A percentile compares a stretch with the other conserved stretches of the same genome.
Conservation (phyloP, 1,284 basidiomycete species). For the Ganoderma meredithae region DNA sequence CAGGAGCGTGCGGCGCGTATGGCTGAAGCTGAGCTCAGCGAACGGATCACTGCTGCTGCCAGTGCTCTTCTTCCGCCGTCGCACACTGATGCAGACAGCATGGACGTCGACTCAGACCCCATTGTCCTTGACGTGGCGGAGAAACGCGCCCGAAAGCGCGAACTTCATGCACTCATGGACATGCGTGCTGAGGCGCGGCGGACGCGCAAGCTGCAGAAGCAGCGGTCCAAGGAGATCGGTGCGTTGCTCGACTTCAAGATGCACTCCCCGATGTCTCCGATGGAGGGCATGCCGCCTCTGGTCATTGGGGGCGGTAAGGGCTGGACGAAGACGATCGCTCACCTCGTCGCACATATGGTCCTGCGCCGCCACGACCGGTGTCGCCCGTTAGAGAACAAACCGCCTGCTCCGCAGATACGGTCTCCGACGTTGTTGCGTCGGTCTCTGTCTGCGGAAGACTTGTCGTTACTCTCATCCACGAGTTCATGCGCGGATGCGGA, state of each 20-base stretch:
- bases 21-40: conserved; percentile 45
- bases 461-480: neutral
- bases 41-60: conserved; percentile 37
- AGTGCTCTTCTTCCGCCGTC: conserved; percentile 36
- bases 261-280: conserved; percentile 33
- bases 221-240: conserved; percentile 58
- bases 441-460: conserved; percentile 33
- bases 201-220: conserved; percentile 56
- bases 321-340: conserved; percentile 49
- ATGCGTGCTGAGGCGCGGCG: conserved; percentile 53
- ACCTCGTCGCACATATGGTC: conserved; percentile 65
- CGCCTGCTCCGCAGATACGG: conserved; percentile 31
- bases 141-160: conserved; percentile 39
- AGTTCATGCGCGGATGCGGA: neutral
- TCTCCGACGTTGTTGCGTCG: conserved; percentile 38
- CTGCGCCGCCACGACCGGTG: conserved; percentile 52
- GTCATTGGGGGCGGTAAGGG: conserved; percentile 34
- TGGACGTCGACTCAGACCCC: conserved; percentile 15
- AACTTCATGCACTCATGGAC: conserved; percentile 48
- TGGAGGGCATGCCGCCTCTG: conserved; percentile 25
- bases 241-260: conserved; percentile 59
- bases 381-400: conserved; percentile 47
- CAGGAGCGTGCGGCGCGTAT: conserved; percentile 50
- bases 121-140: conserved; percentile 31
- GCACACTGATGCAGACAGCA: conserved; percentile 9